Evolutionary conservation across 2,329 filamentous ascomycete genomes (phyloP).

Genomic region (Cladophialophora psammophila): DNA sequence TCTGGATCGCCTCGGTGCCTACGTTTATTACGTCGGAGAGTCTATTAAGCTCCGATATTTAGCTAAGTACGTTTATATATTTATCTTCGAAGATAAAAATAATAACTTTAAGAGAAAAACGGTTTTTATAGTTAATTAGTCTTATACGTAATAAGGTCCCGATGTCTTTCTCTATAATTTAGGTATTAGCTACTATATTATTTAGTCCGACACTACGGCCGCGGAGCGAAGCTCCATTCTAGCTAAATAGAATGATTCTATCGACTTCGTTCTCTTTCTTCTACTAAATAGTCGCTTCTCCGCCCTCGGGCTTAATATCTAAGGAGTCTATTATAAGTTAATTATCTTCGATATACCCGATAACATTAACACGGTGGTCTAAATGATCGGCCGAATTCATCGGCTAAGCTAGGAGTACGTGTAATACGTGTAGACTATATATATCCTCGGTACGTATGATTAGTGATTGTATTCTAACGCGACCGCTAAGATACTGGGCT

Average conservation of each 20-base stretch:
- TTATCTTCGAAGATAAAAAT: neutral
- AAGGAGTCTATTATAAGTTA: neutral
- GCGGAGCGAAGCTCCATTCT: neutral
- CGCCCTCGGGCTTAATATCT: neutral
- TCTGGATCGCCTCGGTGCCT: neutral
- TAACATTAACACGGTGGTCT: neutral
- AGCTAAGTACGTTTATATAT: neutral
- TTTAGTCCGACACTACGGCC: neutral
- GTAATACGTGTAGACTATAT: neutral
- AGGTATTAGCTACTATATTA: neutral
- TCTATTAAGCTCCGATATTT: neutral
- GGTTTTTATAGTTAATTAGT: neutral
- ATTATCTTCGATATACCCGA: neutral
- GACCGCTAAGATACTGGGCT: neutral
- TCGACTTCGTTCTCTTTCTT: neutral
- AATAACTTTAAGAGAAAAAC: neutral
- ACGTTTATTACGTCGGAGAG: neutral
- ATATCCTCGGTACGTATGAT: neutral
- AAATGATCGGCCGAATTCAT: neutral
- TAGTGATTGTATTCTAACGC: neutral
- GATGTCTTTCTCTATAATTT: neutral
- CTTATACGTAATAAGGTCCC: neutral
- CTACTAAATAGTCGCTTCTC: neutral
- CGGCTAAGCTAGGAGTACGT: neutral
- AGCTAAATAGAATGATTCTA: neutral